These are phyloP conservation scores for Dictyophora rubrovolvata DNA, from an alignment of 768 basidiomycete genomes.

Conservation along the genomic window DNA sequence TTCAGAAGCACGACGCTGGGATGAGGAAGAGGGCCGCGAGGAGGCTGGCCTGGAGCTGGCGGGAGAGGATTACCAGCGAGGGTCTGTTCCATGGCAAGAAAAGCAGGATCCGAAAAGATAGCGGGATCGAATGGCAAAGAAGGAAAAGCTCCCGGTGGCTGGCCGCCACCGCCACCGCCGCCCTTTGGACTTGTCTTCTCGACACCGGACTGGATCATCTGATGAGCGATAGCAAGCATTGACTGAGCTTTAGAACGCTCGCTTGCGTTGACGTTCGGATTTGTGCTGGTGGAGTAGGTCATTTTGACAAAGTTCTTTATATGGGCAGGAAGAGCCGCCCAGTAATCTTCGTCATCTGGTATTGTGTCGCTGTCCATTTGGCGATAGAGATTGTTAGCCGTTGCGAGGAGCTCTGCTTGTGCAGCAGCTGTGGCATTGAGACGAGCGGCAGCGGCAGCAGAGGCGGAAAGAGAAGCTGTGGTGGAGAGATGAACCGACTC, in stretches of 20 bases:
- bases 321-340: conserved; percentile 58
- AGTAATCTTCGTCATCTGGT: conserved; percentile 51
- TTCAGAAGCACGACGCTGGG: conserved; percentile 28
- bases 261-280: conserved; percentile 20
- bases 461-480: conserved; percentile 32
- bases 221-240: conserved; percentile 61
- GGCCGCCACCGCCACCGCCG: conserved; percentile 23
- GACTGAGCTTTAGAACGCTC: conserved; percentile 40
- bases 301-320: conserved; percentile 59
- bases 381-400: conserved; percentile 52
- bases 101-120: conserved; percentile 44
- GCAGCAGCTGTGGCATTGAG: conserved; percentile 29
- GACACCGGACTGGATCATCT: conserved; percentile 43
- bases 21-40: conserved; percentile 19
- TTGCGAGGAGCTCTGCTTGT: conserved; percentile 50
- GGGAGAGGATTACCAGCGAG: conserved; percentile 26
- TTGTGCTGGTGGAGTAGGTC: conserved; percentile 20
- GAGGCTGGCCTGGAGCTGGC: conserved; percentile 22
- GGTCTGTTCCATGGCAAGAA: conserved; percentile 39
- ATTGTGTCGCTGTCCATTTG: conserved; percentile 37
- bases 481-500: conserved; percentile 39
- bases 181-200: conserved; percentile 25
- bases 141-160: conserved; percentile 17
- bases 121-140: conserved; percentile 39
- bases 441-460: conserved; percentile 23